phyloP scores from a whole-genome alignment of 257 asterid genomes.

The Primulina huaijiensis region DNA sequence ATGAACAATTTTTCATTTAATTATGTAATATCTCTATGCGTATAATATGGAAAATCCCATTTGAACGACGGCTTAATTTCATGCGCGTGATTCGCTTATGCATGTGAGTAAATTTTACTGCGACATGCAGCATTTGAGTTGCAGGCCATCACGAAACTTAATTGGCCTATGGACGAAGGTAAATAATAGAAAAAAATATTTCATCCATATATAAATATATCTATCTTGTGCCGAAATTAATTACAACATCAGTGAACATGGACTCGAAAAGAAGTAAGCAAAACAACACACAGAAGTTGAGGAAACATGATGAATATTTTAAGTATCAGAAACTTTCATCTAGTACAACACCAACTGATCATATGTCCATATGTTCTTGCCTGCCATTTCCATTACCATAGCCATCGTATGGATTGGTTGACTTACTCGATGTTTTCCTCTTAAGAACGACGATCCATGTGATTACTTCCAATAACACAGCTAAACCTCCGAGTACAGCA shows the following conservation, averaged over 20 bases:
- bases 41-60: too few relatives aligned
- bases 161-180: neutral
- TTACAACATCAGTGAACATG: neutral
- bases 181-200: too few relatives aligned
- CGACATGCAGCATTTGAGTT: too few relatives aligned
- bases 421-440: conserved; percentile 46
- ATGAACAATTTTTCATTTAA: too few relatives aligned
- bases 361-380: conserved; percentile 35
- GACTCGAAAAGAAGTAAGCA: neutral
- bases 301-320: neutral
- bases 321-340: neutral
- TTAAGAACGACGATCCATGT: conserved; percentile 65
- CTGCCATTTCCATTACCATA: conserved; percentile 33
- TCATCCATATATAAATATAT: neutral
- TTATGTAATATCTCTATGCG: too few relatives aligned
- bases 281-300: neutral
- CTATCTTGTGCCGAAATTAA: neutral
- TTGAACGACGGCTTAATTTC: too few relatives aligned
- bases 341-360: conserved; percentile 17
- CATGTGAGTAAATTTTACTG: too few relatives aligned
- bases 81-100: too few relatives aligned
- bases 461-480: conserved; percentile 51
- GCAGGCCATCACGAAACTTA: too few relatives aligned
- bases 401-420: conserved; percentile 62
- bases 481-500: conserved; percentile 49